phyloP scores from a whole-genome alignment of 495 filamentous ascomycete species.

The Trypethelium eluteriae region DNA sequence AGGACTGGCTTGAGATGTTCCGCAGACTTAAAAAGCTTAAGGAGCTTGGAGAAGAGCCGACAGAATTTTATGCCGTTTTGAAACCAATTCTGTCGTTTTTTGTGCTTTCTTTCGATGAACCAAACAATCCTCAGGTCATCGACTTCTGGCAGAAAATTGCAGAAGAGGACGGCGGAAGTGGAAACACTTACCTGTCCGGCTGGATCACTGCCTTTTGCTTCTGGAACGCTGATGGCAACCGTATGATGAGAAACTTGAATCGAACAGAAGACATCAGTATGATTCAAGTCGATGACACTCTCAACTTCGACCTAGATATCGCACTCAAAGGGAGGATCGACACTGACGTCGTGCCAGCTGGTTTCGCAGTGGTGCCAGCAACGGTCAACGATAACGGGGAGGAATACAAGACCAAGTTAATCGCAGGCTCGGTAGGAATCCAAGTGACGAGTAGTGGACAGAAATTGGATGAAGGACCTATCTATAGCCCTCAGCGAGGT shows the following conservation, averaged over 20 bases:
- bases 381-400: slow-evolving; percentile 30
- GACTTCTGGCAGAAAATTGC: slow-evolving; percentile 42
- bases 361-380: slow-evolving; percentile 30
- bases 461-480: slow-evolving; percentile 7
- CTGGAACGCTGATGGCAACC: slow-evolving; percentile 38
- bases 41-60: slow-evolving; percentile 37
- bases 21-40: slow-evolving; percentile 34
- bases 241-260: slow-evolving; percentile 14
- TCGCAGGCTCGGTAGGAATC: slow-evolving; percentile 35
- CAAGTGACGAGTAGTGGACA: slow-evolving; percentile 23
- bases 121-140: not conserved
- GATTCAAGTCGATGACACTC: not conserved
- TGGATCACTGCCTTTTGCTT: slow-evolving; percentile 47
- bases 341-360: slow-evolving; percentile 24
- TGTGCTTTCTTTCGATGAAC: slow-evolving; percentile 22
- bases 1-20: slow-evolving; percentile 39
- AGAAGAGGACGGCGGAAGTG: slow-evolving; percentile 24
- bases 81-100: slow-evolving; percentile 19
- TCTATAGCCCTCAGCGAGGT: not conserved
- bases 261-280: not conserved
- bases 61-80: slow-evolving; percentile 13
- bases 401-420: slow-evolving; percentile 25
- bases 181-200: slow-evolving; percentile 33
- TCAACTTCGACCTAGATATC: slow-evolving; percentile 19
- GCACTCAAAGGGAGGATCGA: slow-evolving; percentile 23